phyloP scores from a whole-genome alignment of 257 asterid genomes.

The Pogostemon cablin region DNA sequence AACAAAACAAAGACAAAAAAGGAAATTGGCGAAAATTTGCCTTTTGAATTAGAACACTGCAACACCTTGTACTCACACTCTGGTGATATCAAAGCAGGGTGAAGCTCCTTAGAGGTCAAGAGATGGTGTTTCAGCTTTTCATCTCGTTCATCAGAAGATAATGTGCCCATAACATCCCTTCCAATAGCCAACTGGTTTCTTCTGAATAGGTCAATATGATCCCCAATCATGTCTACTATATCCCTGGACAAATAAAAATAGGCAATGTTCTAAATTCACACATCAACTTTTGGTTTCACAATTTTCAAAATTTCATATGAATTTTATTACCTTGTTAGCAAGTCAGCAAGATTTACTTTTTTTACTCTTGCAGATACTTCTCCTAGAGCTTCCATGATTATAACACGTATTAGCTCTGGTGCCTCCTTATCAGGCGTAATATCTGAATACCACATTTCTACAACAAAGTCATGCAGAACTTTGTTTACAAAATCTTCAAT shows the following conservation, averaged over 20 bases:
- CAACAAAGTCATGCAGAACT: constrained; percentile 76
- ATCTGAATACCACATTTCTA: constrained; percentile 84
- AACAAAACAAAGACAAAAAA: constrained; percentile 26
- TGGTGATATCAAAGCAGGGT: constrained; percentile 88
- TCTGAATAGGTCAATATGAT: constrained; percentile 83
- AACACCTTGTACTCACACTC: constrained; percentile 99
- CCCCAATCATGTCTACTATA: constrained; percentile 76
- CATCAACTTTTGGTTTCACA: constrained; percentile 21
- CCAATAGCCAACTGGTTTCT: constrained; percentile 76
- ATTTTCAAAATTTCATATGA: constrained; percentile 25
- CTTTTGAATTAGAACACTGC: constrained; percentile 49
- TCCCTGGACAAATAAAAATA: constrained; percentile 55
- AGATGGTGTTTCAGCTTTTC: constrained; percentile 83
- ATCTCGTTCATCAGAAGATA: constrained; percentile 92
- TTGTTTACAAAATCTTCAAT: constrained; percentile 71
- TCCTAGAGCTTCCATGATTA: constrained; percentile 84
- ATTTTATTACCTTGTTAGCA: constrained; percentile 71
- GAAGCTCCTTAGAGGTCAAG: constrained; percentile 78
- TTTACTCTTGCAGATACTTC: constrained; percentile 75
- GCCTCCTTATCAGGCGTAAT: constrained; percentile 86
- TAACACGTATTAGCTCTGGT: constrained; percentile 66
- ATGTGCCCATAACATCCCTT: constrained; percentile 80
- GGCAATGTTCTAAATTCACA: constrained; percentile 21
- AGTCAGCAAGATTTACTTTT: constrained; percentile 80
- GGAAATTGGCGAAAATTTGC: constrained; percentile 25